A percentile compares a stretch with the other conserved stretches of the same genome.
These are phyloP conservation scores for Malassezia nana DNA, from an alignment of 1,284 basidiomycete species.

Conservation along the genomic window DNA sequence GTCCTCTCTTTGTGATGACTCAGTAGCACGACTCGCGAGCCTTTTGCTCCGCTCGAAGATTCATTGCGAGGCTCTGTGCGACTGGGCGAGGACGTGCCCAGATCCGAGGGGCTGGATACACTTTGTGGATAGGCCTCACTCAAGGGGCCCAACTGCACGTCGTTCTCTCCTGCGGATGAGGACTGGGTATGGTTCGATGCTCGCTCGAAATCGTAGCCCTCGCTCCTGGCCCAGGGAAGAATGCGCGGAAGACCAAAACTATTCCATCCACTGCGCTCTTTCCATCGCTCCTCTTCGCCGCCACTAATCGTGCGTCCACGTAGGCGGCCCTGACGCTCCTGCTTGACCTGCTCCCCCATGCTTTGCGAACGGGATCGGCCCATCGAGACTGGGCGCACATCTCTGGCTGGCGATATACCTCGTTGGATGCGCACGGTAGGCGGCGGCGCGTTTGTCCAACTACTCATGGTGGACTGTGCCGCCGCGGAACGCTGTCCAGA, in stretches of 20 bases:
- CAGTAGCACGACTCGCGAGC: not conserved
- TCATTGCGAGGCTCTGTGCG: not conserved
- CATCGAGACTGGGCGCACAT: not conserved
- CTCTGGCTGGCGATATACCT: not conserved
- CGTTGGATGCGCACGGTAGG: slow-evolving; percentile 3
- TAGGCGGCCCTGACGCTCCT: not conserved
- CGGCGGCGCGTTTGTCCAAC: not conserved
- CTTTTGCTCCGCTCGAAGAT: not conserved
- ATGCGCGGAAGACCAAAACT: not conserved
- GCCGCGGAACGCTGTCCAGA: not conserved
- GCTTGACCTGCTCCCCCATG: not conserved
- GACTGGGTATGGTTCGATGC: not conserved
- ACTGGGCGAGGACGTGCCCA: not conserved
- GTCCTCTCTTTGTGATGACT: not conserved
- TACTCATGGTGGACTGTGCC: not conserved
- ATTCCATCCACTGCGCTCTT: not conserved
- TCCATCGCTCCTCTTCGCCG: not conserved
- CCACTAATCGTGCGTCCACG: not conserved
- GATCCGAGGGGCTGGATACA: not conserved
- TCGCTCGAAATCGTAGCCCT: not conserved
- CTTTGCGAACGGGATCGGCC: not conserved
- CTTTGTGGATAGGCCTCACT: not conserved
- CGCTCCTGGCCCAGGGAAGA: not conserved
- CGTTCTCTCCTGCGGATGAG: not conserved
- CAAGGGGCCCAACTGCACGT: not conserved